Evolutionary conservation across 192 early-diverging fungal genomes (phyloP), one percentile per base, ranked within the genome.

Genomic region (Linnemannia elongata): DNA sequence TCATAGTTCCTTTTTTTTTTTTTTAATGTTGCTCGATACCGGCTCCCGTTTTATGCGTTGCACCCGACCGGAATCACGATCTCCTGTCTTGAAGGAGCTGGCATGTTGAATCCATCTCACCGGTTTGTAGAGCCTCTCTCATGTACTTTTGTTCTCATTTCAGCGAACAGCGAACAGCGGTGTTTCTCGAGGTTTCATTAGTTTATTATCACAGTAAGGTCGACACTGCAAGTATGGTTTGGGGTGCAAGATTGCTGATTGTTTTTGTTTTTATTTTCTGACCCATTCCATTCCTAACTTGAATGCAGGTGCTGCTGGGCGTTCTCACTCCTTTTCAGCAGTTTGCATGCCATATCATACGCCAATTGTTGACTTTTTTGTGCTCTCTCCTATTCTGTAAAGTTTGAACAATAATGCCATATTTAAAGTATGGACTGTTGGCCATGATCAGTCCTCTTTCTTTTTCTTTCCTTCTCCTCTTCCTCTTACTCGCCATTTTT

Each of bases 211-310:
- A 30, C 27, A 66, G 9, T 12, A 27, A 30, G n/a, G 10, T 39
- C 2, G 55, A 30, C n/a, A 4, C 33, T 30, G 27, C n/a, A 24
- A 9, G 30, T 66, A 30, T 66, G 7, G 27, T 66, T 63, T 63
- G 30, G 4, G 60, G 49, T 18, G 49, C 49, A 52, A 22, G 4
- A 6, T 52, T 30, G 30, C 10, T 15, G 55, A 0, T 33, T n/a
- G 57, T 13, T 13, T 33, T 30, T 27, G 1, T 13, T 13, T 30
- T 63, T 9, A 24, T 49, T 30, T 63, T 27, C 55, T 20, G 15
- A 20, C 6, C 49, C 12, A 78, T 78, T 78, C 77, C 77, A 78
- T 70, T 69, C 45, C 68, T 24, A 15, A 78, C 77, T 69, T 70
- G 77, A 78, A 71, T 38, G 45, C 54, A 3, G 63, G 41, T 42